phyloP scores from a whole-genome alignment of 495 filamentous ascomycete genomes.

The Darksidea phi region DNA sequence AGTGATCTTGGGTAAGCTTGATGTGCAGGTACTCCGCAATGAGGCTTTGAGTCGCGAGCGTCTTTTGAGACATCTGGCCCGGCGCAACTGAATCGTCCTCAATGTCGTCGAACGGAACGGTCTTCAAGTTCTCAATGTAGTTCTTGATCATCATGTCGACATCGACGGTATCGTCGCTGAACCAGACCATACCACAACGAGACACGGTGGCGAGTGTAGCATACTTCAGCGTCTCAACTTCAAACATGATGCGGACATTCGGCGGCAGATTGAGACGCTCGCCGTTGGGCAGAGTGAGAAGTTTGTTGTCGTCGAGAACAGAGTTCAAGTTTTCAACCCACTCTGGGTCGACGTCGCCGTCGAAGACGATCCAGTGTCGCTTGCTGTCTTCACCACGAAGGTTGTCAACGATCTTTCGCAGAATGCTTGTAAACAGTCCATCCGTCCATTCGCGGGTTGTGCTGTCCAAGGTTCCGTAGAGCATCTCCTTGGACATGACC shows the following conservation, averaged over 20 bases:
- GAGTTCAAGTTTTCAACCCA: constrained; percentile 99
- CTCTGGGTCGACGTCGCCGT: constrained; percentile 97
- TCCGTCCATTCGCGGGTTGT: constrained; percentile 99
- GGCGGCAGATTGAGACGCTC: constrained; percentile 90
- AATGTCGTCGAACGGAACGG: constrained; percentile 83
- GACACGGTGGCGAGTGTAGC: constrained; percentile 94
- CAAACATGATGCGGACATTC: constrained; percentile 99
- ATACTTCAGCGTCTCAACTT: constrained; percentile 98
- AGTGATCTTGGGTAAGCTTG: constrained; percentile 71
- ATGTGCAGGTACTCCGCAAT: constrained; percentile 74
- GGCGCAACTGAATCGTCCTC: constrained; percentile 85
- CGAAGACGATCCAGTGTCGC: constrained; percentile 98
- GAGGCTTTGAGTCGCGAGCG: constrained; percentile 70
- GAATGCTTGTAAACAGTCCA: constrained; percentile 94
- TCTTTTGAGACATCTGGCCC: constrained; percentile 74
- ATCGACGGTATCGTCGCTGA: constrained; percentile 95
- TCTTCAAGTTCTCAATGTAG: constrained; percentile 79
- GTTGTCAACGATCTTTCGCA: constrained; percentile 98
- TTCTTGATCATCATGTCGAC: constrained; percentile 88
- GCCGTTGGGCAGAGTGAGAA: constrained; percentile 93
- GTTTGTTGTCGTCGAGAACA: constrained; percentile 97
- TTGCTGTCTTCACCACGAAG: constrained; percentile 94
- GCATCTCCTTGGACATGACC: constrained; percentile 97
- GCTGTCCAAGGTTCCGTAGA: constrained; percentile 93
- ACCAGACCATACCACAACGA: constrained; percentile 99